Base-by-base conservation (phyloP, 495 filamentous ascomycete species). In the Penicillium arizonense region DNA sequence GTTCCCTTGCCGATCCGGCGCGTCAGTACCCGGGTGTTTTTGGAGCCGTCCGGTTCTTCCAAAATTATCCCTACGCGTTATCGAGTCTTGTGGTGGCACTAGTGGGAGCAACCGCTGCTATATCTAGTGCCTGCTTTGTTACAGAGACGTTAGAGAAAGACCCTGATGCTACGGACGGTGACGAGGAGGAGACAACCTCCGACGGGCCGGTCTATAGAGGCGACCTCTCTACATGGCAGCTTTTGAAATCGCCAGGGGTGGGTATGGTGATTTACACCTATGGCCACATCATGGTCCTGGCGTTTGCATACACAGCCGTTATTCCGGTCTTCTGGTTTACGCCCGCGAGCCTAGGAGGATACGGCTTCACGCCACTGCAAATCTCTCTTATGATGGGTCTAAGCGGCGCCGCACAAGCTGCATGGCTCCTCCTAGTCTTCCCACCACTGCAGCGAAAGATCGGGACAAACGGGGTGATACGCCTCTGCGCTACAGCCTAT, bases 371-470 rank as follows among this genome's bases (percentile, higher is more conserved):
- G 0, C 72, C 83, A 0, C 42, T 74, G 0, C 76, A 82, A 35
- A 88, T 87, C 45, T 84, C 84, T 0, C 40, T 82, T 6, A 73
- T 82, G 62, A 71, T 90, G 63, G 81, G 70, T 7, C 45, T 82
- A n/a, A 77, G 68, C 3, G 87, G 86, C 13, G 60, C 79, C 13
- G 67, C 79, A 6, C 87, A 90, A 63, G 78, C 84, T 5, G 34
- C 77, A 3, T 90, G 86, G 86, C 76, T 86, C 3, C 72, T 90
- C 0, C 30, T 86, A 23, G 63, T 77, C 39, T 88, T 89, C 70
- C 85, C 86, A 2, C 73, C 73, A 0, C 55, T 90, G 4, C 83
- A 88, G 46, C 57, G 53, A 14, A 71, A 74, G 30, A 68, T 80
- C 48, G 85, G 85, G 6, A 85, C 86, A 11, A 84, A 83, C 26